phyloP scores from a whole-genome alignment of 805 yeast species.

The Phaffomyces antillensis region DNA sequence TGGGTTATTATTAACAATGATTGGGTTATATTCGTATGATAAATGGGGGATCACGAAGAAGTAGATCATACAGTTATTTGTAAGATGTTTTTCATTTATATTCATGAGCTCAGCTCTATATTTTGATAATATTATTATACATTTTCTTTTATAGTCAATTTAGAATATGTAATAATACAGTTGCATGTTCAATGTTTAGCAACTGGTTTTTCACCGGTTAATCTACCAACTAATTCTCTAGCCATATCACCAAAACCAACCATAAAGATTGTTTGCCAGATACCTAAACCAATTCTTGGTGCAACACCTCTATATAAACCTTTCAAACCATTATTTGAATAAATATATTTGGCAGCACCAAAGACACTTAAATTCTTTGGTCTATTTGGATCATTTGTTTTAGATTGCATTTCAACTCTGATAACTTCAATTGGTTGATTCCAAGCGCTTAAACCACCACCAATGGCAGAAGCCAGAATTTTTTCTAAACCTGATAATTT shows the following conservation, averaged over 20 bases:
- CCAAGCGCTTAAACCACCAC: constrained; percentile 98
- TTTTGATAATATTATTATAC: background rate
- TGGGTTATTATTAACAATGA: constrained; percentile 50
- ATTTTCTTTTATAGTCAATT: background rate
- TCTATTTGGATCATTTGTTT: constrained; percentile 89
- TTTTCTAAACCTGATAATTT: constrained; percentile 73
- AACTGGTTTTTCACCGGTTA: constrained; percentile 54
- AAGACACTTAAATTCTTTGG: constrained; percentile 83
- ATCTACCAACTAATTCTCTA: constrained; percentile 54
- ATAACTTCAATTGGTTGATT: constrained; percentile 98
- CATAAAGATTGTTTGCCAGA: constrained; percentile 99
- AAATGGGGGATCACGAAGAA: constrained; percentile 46
- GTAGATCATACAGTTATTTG: background rate
- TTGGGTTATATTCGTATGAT: constrained; percentile 66
- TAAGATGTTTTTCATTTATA: too few species aligned
- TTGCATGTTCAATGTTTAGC: constrained; percentile 25
- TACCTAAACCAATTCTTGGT: constrained; percentile 93
- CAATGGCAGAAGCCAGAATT: constrained; percentile 76
- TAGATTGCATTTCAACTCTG: constrained; percentile 96
- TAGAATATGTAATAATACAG: background rate
- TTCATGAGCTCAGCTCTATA: background rate
- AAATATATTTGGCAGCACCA: constrained; percentile 76
- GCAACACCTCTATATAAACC: constrained; percentile 96
- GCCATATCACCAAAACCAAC: constrained; percentile 96
- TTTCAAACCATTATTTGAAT: constrained; percentile 71